Conservation (phyloP, 2,329 filamentous ascomycete genomes). For the Immersiporthe knoxdaviesiana region DNA sequence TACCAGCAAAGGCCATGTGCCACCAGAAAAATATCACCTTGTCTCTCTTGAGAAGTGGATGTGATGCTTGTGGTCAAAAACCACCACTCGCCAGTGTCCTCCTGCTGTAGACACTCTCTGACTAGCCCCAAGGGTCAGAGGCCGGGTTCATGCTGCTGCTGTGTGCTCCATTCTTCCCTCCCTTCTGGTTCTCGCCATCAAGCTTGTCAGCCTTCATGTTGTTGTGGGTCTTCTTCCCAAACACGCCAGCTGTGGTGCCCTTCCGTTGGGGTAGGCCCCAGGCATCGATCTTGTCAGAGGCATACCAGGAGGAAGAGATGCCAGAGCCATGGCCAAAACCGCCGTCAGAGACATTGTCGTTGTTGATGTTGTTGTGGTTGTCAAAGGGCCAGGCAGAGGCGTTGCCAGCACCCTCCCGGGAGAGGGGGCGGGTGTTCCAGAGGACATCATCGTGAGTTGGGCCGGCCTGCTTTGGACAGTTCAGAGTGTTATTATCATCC, state of each 20-base stretch:
- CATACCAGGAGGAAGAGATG: background rate
- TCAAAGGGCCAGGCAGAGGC: background rate
- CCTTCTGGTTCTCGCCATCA: background rate
- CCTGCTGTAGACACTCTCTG: background rate
- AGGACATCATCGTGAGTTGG: background rate
- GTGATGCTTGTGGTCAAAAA: background rate
- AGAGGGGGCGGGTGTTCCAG: too few species aligned
- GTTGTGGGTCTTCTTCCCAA: background rate
- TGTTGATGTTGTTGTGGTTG: background rate
- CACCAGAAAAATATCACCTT: background rate
- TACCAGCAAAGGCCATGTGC: background rate
- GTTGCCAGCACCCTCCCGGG: too few species aligned
- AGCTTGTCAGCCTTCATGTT: too few species aligned
- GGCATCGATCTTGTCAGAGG: background rate
- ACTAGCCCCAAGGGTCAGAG: background rate
- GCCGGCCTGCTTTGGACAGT: background rate
- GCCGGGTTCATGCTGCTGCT: background rate
- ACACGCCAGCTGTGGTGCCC: background rate
- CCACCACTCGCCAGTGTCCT: background rate
- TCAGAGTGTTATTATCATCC: background rate
- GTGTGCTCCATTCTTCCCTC: background rate
- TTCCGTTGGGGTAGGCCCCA: background rate
- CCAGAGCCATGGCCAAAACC: background rate
- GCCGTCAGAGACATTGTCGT: background rate
- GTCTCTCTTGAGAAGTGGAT: background rate